Evolutionary conservation across 192 early-diverging fungal species (phyloP), one percentile per base, ranked within the genome.

Genomic region (Diversispora eburnea): DNA sequence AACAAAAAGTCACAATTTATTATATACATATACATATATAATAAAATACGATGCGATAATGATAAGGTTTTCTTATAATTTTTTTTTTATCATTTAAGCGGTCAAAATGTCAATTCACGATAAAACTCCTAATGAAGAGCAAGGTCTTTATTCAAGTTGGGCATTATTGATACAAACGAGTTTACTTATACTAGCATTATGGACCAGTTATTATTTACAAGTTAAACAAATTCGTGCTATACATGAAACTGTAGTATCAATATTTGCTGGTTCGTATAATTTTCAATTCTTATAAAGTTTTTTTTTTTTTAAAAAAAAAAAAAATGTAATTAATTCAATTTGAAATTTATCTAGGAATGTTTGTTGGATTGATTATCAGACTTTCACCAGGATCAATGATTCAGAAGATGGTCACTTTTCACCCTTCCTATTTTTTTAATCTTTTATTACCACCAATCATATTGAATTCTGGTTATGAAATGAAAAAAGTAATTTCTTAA

Each of bases 401-500:
- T 51, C 88, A 89, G 73, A 80, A 90, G 48, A 91, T 95, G 83
- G 91, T 98, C 22, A 90, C 90, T n/a, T 97, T 98, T 75, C 89
- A 95, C 72, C 89, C 90, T 76, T 88, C 88, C 0, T 91, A 94
- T 61, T 99, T 99, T 75, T 99, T 99, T 87, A 99, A 97, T 78
- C 79, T 99, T 71, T 76, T 99, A 7, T 86, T 99, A 64, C 97
- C 97, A 19, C 97, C 97, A 3, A 98, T 99, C 72, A 98, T 99
- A 76, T 84, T 99, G 19, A 94, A 97, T 77, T 96, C 94, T 47
- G 97, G 97, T 10, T 99, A 95, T 77, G 93, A 95, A 69, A 84
- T 99, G 84, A 94, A 98, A 72, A 88, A 91, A 81, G 91, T 90
- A 76, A 33, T 33, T 33, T 33, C 25, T 33, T 33, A 33, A 33